A percentile compares a stretch with the other conserved stretches of the same genome.
These are phyloP conservation scores for Fusarium solani-melongenae DNA, from an alignment of 2,329 filamentous ascomycete genomes.

Conservation along the genomic window DNA sequence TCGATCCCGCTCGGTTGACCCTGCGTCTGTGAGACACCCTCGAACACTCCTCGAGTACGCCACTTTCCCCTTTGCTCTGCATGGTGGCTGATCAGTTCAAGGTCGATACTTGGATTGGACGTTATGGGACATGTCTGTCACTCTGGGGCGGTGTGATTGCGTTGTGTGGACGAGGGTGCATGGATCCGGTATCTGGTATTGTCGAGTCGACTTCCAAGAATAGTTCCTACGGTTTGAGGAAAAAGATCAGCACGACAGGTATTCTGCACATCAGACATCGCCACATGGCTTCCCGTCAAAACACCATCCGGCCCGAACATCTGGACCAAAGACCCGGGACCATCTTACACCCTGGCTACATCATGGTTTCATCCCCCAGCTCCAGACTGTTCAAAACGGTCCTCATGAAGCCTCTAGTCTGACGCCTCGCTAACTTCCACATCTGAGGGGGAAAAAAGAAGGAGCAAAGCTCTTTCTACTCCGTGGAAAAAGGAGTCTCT, in stretches of 20 bases:
- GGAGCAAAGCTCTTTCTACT: not conserved
- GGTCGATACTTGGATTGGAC: not conserved
- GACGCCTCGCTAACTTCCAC: not conserved
- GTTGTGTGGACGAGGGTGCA: not conserved
- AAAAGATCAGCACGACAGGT: not conserved
- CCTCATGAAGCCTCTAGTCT: not conserved
- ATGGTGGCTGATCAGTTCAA: not conserved
- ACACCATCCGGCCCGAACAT: not conserved
- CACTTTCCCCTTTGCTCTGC: not conserved
- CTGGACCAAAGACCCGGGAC: not conserved
- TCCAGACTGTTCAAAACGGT: constrained; percentile 1
- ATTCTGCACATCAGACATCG: not conserved
- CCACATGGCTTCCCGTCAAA: not conserved
- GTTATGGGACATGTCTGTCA: not conserved
- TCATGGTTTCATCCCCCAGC: not conserved
- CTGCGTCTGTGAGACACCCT: constrained; percentile 24
- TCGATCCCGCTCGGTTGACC: not conserved
- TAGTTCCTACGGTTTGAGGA: not conserved
- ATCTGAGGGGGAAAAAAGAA: not conserved
- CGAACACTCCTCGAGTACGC: constrained; percentile 5
- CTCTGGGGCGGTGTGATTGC: not conserved
- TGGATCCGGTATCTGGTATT: not conserved
- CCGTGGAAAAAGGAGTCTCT: not conserved
- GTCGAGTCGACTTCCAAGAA: not conserved
- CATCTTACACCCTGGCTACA: not conserved